These are phyloP conservation scores for Lactarius sp. DNA, from an alignment of 768 basidiomycete genomes.

Conservation along the genomic window DNA sequence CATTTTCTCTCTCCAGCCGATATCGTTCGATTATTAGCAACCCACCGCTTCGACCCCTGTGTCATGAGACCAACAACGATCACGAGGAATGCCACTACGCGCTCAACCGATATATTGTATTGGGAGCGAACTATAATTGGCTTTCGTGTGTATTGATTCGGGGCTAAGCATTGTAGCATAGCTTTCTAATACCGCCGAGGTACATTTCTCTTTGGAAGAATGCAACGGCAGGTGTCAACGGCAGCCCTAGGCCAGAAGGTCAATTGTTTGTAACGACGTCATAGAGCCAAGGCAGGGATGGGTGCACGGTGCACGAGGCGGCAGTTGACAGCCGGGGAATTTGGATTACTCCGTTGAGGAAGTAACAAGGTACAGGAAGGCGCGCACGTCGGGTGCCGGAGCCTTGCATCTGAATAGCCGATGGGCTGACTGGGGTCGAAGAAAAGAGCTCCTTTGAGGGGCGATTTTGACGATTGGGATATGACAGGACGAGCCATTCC, in stretches of 20 bases:
- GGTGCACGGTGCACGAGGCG: not conserved
- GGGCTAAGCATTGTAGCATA: not conserved
- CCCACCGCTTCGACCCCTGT: not conserved
- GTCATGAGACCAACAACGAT: not conserved
- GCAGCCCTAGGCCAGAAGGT: not conserved
- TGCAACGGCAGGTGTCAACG: conserved; percentile 2
- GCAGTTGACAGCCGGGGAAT: not conserved
- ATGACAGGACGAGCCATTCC: not conserved
- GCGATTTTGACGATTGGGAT: not conserved
- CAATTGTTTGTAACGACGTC: conserved; percentile 11
- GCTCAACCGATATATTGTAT: not conserved
- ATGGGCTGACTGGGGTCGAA: not conserved
- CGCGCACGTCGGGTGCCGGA: not conserved
- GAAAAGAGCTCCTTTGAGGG: not conserved
- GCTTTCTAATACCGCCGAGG: not conserved
- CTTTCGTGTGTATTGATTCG: not conserved
- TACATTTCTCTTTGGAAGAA: not conserved
- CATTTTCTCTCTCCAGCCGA: not conserved
- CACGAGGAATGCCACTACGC: too few relatives aligned
- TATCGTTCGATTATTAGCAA: not conserved
- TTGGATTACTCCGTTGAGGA: conserved; percentile 2
- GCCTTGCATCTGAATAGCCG: not conserved
- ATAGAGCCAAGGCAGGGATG: not conserved
- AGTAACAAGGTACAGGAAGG: not conserved
- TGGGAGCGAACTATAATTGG: not conserved